Conservation (phyloP, 2,329 filamentous ascomycete genomes). For the Coniosporium uncinatum region DNA sequence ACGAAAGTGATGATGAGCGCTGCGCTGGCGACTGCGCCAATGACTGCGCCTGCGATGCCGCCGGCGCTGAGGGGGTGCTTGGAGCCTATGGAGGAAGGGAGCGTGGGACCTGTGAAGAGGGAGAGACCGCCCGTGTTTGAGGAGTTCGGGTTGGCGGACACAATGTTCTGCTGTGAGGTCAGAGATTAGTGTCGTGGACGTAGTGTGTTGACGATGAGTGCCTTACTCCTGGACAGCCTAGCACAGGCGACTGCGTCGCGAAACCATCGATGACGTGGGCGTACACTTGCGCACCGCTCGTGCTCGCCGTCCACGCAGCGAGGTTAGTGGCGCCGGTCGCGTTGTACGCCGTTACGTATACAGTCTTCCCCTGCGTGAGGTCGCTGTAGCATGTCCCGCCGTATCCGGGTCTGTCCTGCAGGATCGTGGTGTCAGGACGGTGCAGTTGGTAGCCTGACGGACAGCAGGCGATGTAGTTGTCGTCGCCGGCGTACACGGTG, state of each 20-base stretch:
- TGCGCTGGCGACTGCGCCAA: not conserved
- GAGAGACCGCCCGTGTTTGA: too few species aligned
- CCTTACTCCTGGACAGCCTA: too few species aligned
- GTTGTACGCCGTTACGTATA: conserved; percentile 14
- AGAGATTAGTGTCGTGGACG: too few species aligned
- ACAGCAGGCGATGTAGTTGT: conserved; percentile 20
- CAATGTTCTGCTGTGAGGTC: too few species aligned
- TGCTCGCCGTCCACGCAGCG: conserved; percentile 5
- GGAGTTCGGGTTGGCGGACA: too few species aligned
- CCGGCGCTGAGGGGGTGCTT: not conserved
- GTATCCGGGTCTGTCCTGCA: not conserved
- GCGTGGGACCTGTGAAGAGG: too few species aligned
- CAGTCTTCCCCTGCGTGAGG: conserved; percentile 6
- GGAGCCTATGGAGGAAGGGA: too few species aligned
- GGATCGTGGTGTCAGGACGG: not conserved
- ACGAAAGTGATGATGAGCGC: not conserved
- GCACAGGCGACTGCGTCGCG: too few species aligned
- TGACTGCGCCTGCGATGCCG: not conserved
- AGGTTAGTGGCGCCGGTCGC: conserved; percentile 8
- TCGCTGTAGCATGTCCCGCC: conserved; percentile 2
- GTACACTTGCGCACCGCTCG: conserved; percentile 13
- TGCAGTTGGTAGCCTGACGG: conserved; percentile 14
- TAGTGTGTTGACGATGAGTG: too few species aligned
- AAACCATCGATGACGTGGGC: conserved; percentile 20
- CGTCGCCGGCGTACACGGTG: conserved; percentile 10